These are phyloP conservation scores for Cyathus striatus DNA, from an alignment of 768 basidiomycete species.

Conservation along the genomic window DNA sequence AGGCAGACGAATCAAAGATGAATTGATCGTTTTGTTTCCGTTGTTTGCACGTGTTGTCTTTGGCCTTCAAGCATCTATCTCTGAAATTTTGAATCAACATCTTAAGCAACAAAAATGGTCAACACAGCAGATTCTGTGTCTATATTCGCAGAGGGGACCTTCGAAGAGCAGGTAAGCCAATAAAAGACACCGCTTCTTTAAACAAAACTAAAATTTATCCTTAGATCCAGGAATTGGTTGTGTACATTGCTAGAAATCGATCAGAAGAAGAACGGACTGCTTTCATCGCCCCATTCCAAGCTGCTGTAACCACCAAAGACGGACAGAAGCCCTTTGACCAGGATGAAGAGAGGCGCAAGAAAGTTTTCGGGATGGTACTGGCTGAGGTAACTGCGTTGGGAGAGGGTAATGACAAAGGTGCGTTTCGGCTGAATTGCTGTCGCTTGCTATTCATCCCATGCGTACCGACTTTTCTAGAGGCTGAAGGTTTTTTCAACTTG, in stretches of 20 bases:
- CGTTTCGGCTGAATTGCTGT: conserved; percentile 11
- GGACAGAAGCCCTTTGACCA: conserved; percentile 49
- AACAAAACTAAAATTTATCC: too few relatives aligned
- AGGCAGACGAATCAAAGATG: too few relatives aligned
- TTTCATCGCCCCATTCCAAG: conserved; percentile 64
- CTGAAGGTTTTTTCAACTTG: conserved; percentile 86
- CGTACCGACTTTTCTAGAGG: conserved; percentile 38
- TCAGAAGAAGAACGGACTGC: conserved; percentile 64
- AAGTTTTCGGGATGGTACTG: conserved; percentile 56
- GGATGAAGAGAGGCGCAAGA: conserved; percentile 46
- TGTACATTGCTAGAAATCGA: conserved; percentile 62
- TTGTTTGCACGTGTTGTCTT: conserved; percentile 30
- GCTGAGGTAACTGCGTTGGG: conserved; percentile 64
- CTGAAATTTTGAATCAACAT: conserved; percentile 26
- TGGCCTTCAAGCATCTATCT: conserved; percentile 2
- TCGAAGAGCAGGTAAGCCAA: conserved; percentile 70
- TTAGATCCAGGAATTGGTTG: conserved; percentile 74
- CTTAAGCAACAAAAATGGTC: conserved; percentile 43
- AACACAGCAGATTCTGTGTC: conserved; percentile 66
- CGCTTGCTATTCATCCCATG: background rate
- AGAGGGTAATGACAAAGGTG: conserved; percentile 76
- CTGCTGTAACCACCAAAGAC: conserved; percentile 45
- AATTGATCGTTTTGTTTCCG: too few relatives aligned
- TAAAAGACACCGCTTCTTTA: too few relatives aligned
- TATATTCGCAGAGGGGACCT: conserved; percentile 85